Base-by-base conservation (phyloP, 352 stramenopile species). In the Globisporangium yorkense region DNA sequence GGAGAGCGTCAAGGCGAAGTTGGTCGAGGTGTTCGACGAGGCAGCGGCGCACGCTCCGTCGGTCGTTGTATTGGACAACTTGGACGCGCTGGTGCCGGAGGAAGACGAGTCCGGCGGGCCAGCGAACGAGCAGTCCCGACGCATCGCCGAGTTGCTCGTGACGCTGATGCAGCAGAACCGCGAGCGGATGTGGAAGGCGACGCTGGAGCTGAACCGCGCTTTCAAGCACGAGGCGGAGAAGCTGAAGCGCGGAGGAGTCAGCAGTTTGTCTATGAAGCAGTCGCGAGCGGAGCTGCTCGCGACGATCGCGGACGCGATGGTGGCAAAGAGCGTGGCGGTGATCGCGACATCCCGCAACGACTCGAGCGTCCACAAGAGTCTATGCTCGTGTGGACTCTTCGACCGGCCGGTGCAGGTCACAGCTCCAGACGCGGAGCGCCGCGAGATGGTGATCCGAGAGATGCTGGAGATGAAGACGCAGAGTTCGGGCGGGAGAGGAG, bases 41-140 rank as follows among this genome's bases (percentile, higher is more conserved):
- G 83, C 80, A 2, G 39, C 57, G 1, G 43, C 49, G 0, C 68
- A 75, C 29, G 83, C 84, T 1, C 86, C 88, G 12, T 66, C 79
- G 15, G 33, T 95, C 3, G 64, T 96, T 40, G 57, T 88, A 1
- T 54, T 96, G 35, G 88, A 96, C 59, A 92, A 96, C 48, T 51
- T 96, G 50, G 86, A 96, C 53, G 81, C 84, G 20, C 55, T 96
- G 16, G 69, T 89, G 6, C 88, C 86, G 10, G 74, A 87, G 59
- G 86, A 96, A 70, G 70, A 87, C 20, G 87, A 96, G 29, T 77
- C 83, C 15, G 70, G 64, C 29, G 80, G 81, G 20, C 65, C 74
- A 15, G 79, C 74, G 6, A 96, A 95, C 48, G 86, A 93, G n/a
- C 87, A 96, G 70, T 80, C 87, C 8, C 76, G 83, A 16, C 84